Percentiles rank a stretch among this genome's conserved stretches.
Evolutionary conservation across 2,329 filamentous ascomycete species (phyloP).

Genomic region (Colletotrichum lindemuthianum): DNA sequence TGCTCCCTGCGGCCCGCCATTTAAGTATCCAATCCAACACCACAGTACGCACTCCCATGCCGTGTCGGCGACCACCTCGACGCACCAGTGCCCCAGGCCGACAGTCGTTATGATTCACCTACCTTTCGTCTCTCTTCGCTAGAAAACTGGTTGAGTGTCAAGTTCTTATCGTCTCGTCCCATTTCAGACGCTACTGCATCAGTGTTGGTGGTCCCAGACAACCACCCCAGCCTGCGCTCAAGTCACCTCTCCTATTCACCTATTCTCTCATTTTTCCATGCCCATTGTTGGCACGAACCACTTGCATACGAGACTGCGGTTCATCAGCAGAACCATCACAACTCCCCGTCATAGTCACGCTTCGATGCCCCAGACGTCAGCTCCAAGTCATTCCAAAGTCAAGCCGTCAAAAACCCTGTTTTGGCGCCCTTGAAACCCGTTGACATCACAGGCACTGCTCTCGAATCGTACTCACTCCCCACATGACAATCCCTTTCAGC

Average conservation of each 20-base stretch:
- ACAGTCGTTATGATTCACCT: conserved; percentile 1
- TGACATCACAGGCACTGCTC: conserved; percentile 31
- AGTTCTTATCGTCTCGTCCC: conserved; percentile 12
- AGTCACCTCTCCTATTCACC: not conserved
- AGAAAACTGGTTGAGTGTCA: not conserved
- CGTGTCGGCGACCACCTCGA: conserved; percentile 18
- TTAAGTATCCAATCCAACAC: not conserved
- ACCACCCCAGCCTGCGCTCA: not conserved
- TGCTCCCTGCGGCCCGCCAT: conserved; percentile 12
- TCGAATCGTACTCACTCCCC: conserved; percentile 17
- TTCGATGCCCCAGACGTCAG: conserved; percentile 11
- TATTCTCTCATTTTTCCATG: not conserved
- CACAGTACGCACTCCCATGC: conserved; percentile 19
- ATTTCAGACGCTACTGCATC: conserved; percentile 8
- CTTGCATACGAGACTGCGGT: not conserved
- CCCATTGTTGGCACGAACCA: conserved; percentile 6
- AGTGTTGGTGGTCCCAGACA: conserved; percentile 8
- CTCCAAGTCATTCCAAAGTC: not conserved
- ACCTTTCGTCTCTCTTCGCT: not conserved
- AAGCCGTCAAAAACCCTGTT: conserved; percentile 18
- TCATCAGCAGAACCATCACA: conserved; percentile 4
- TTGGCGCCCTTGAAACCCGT: conserved; percentile 20
- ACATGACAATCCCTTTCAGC: conserved; percentile 7
- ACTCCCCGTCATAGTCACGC: not conserved
- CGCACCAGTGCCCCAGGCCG: conserved; percentile 25